These are phyloP conservation scores for Aquilaria sinensis DNA, from an alignment of 345 rosid genomes.

Conservation along the genomic window DNA sequence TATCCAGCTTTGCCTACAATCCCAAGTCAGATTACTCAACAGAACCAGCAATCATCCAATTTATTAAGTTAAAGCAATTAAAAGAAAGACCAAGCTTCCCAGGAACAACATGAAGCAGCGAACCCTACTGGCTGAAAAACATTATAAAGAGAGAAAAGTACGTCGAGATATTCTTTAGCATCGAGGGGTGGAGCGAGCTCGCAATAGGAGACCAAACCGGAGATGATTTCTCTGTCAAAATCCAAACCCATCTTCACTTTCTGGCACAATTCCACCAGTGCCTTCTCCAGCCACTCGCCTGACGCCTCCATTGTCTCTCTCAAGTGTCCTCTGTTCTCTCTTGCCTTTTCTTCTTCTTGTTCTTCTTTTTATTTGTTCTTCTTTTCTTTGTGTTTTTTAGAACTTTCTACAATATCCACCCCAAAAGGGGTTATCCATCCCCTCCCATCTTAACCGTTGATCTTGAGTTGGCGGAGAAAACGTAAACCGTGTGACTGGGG, in stretches of 20 bases:
- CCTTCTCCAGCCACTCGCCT: conserved; percentile 78
- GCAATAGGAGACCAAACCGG: conserved; percentile 89
- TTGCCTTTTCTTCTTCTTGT: not conserved
- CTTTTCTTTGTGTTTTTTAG: not conserved
- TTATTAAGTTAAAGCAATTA: too few species aligned
- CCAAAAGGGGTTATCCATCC: too few species aligned
- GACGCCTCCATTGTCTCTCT: conserved; percentile 46
- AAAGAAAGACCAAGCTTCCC: too few species aligned
- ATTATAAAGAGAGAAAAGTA: conserved; percentile 21
- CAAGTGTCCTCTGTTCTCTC: not conserved
- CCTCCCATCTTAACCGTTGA: too few species aligned
- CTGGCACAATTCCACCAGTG: conserved; percentile 62
- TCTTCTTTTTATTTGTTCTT: too few species aligned
- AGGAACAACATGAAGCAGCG: too few species aligned
- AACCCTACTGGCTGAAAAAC: not conserved
- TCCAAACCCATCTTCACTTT: conserved; percentile 59
- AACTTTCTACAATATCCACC: too few species aligned
- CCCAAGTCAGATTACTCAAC: too few species aligned
- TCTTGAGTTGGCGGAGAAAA: too few species aligned
- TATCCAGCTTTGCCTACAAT: too few species aligned
- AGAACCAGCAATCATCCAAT: too few species aligned
- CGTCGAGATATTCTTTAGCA: conserved; percentile 94
- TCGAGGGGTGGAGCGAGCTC: conserved; percentile 86
- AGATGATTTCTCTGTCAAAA: conserved; percentile 61
- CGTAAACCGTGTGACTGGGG: too few species aligned